phyloP scores from a whole-genome alignment of 1,284 basidiomycete genomes.

The Pisolithus thermaeus region DNA sequence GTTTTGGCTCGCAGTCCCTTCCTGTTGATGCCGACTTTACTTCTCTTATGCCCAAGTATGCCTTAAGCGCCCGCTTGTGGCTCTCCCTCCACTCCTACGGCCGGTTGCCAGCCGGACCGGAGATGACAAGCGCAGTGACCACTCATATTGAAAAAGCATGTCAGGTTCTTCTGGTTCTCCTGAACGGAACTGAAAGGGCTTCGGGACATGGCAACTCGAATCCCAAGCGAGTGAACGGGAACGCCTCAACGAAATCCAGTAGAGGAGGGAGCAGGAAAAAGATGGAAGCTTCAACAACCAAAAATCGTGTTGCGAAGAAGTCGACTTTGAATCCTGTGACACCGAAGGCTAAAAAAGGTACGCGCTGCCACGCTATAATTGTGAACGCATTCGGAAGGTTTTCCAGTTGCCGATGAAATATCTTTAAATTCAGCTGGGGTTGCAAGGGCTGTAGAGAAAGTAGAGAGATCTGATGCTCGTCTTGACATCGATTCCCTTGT shows the following conservation, averaged over 20 bases:
- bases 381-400: background rate
- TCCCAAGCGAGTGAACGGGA: slow-evolving; percentile 8
- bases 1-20: slow-evolving; percentile 32
- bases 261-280: slow-evolving; percentile 22
- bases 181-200: slow-evolving; percentile 16
- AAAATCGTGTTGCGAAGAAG: slow-evolving; percentile 15
- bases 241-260: slow-evolving; percentile 5
- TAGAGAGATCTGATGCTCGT: slow-evolving; percentile 19
- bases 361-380: background rate
- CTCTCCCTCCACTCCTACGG: slow-evolving; percentile 59
- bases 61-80: slow-evolving; percentile 54
- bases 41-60: slow-evolving; percentile 42
- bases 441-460: slow-evolving; percentile 8
- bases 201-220: slow-evolving; percentile 16
- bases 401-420: slow-evolving; percentile 30
- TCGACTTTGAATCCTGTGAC: slow-evolving; percentile 29
- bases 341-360: slow-evolving; percentile 41
- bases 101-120: slow-evolving; percentile 23
- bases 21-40: slow-evolving; percentile 33
- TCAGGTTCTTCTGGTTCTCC: slow-evolving; percentile 36
- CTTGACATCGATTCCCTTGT: slow-evolving; percentile 34
- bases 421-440: slow-evolving; percentile 29
- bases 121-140: slow-evolving; percentile 37
- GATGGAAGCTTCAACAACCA: slow-evolving; percentile 9
- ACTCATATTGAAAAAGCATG: slow-evolving; percentile 48